A percentile compares a stretch with the other conserved stretches of the same genome.
Evolutionary conservation across 768 basidiomycete genomes (phyloP).

Genomic region (Naganishia vishniacii): DNA sequence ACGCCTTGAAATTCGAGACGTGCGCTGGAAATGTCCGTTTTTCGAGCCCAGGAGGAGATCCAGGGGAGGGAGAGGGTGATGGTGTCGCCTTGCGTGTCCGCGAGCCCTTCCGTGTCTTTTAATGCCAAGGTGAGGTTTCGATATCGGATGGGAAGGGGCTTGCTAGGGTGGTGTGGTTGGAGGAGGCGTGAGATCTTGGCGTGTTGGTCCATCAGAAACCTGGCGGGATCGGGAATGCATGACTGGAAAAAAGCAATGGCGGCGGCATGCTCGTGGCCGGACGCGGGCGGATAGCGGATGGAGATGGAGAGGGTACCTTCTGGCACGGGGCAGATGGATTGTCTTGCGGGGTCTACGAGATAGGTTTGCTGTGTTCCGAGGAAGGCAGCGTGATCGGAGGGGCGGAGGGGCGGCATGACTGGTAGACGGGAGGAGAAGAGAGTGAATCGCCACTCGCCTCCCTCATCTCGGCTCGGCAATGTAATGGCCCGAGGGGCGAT

Average conservation of each 20-base stretch:
- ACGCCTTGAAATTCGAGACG: slow-evolving; percentile 22
- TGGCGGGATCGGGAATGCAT: slow-evolving; percentile 1
- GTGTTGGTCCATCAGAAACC: background rate
- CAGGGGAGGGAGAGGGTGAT: slow-evolving; percentile 21
- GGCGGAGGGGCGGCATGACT: slow-evolving; percentile 6
- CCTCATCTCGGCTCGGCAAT: too few relatives aligned
- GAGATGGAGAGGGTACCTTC: slow-evolving; percentile 65
- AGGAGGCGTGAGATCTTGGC: background rate
- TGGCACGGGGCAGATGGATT: slow-evolving; percentile 52
- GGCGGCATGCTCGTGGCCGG: slow-evolving; percentile 58
- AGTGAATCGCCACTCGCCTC: too few relatives aligned
- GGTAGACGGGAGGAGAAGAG: background rate
- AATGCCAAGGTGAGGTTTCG: slow-evolving; percentile 5
- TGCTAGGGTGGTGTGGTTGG: background rate
- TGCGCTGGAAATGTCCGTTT: background rate
- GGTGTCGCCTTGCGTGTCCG: slow-evolving; percentile 11
- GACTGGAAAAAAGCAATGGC: background rate
- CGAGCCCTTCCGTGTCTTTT: slow-evolving; percentile 7
- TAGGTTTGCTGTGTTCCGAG: background rate
- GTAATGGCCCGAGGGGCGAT: too few relatives aligned
- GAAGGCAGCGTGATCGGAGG: background rate
- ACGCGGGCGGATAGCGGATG: slow-evolving; percentile 59
- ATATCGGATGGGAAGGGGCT: background rate
- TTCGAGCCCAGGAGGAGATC: background rate
- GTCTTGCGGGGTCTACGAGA: slow-evolving; percentile 10